Base-by-base conservation (phyloP, 139 green algal genomes). In the Choricystis sp. region DNA sequence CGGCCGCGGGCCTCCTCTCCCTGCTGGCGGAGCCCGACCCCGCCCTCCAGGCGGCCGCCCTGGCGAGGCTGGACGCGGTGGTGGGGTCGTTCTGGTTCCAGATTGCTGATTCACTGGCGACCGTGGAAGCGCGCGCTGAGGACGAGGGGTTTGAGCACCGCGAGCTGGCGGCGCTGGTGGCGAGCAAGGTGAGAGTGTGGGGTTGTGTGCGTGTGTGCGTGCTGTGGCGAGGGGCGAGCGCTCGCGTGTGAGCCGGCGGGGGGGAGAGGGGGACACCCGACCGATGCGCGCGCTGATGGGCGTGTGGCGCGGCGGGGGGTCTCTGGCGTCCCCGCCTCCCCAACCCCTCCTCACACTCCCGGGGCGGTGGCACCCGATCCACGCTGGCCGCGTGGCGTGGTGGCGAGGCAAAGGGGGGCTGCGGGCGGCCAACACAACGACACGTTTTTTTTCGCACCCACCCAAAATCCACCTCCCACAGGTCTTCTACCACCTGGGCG, bases 401-500 rank as follows among this genome's bases (percentile, higher is more conserved):
- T n/a, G n/a, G n/a, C n/a, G n/a, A n/a, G n/a, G n/a, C n/a, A n/a
- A n/a, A n/a, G n/a, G n/a, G n/a, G n/a, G n/a, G n/a, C n/a, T n/a
- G n/a, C n/a, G n/a, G n/a, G n/a, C n/a, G n/a, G n/a, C n/a, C n/a
- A 23, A 65, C 48, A 65, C 22, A 31, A 19, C 19, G 19, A 63
- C 14, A 5, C 24, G 20, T 49, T 59, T 66, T 57, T 66, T 66
- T 59, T 52, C 40, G 40, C 16, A 21, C 9, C 40, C 40, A 52
- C 16, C 40, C 9, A 52, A 52, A 52, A 52, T 56, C 40, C 23
- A 4, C 5, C 56, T 57, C 3, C 4, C 2, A 30, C 87, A 97
- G 91, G 92, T 98, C 19, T 99, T 97, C 63, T 99, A 97, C 71
- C 86, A 99, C 70, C 80, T 99, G 21, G 90, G 90, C 4, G 94